Evolutionary conservation across 2,329 filamentous ascomycete genomes (phyloP), one percentile per base, ranked within the genome.

Genomic region (Arachnomyces sp.): DNA sequence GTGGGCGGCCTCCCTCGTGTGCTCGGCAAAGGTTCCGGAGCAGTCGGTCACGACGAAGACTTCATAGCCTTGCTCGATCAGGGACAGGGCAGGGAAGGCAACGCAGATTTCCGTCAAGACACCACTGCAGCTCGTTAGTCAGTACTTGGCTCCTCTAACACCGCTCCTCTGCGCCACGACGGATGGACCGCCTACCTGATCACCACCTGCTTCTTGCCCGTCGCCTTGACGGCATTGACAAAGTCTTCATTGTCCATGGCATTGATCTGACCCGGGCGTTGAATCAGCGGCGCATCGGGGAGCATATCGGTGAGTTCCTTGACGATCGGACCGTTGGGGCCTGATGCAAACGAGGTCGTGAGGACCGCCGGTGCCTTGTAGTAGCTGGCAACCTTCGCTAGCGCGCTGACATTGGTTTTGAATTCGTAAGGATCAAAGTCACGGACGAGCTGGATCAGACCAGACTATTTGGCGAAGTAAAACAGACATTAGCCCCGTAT

Each of bases 191-290:
- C 17, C 16, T 25, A 13, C 35, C 43, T 81, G 12, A 89, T 60
- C 53, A 88, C 82, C 51, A 88, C 66, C 57, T 88, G 84, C 20
- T 71, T 77, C 57, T 77, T 79, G 43, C 74, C 74, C 3, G 80
- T 74, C 2, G 79, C 80, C 47, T 71, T 63, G 45, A 88, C 70
- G 2, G 83, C 82, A 2, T 67, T 67, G 28, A 73, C 72, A 66
- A 88, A 86, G 0, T 82, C 74, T 2, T 70, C 49, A 50, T 84
- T 86, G 55, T 88, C 84, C 83, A 81, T 86, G 2, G 83, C 82
- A 54, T 86, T 75, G 52, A 88, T 81, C 55, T 88, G 79, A 30
- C 83, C 82, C 45, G 81, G 71, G 28, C 83, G 77, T 50, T 72
- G 68, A 54, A 88, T 74, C 8, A 85, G 64, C 0, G 82, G 75